These are phyloP conservation scores for Megacollybia marginata DNA, from an alignment of 768 basidiomycete genomes.

Conservation along the genomic window DNA sequence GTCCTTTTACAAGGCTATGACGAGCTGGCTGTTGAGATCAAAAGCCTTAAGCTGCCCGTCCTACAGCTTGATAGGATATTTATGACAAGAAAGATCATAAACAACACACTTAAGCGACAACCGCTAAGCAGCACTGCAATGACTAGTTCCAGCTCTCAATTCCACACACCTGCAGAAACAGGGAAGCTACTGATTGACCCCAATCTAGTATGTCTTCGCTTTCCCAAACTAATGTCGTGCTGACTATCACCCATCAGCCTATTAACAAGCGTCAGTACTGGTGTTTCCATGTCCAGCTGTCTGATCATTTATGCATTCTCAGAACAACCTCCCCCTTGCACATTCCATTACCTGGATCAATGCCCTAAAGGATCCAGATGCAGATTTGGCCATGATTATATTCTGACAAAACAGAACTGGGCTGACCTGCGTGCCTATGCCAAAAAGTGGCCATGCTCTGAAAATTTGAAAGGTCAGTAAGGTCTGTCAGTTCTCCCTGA, in stretches of 20 bases:
- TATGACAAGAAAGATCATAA: slow-evolving; percentile 28
- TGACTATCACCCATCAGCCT: background rate
- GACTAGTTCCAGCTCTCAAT: background rate
- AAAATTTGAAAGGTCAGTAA: slow-evolving; percentile 8
- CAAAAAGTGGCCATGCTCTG: slow-evolving; percentile 31
- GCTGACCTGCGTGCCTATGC: slow-evolving; percentile 28
- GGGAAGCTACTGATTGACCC: background rate
- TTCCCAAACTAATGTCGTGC: background rate
- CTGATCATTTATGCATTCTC: background rate
- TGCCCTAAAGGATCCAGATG: slow-evolving; percentile 25
- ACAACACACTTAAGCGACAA: slow-evolving; percentile 4
- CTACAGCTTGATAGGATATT: slow-evolving; percentile 33
- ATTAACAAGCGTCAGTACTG: background rate
- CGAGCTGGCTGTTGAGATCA: slow-evolving; percentile 33
- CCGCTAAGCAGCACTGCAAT: background rate
- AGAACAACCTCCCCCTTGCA: slow-evolving; percentile 34
- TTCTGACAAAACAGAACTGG: slow-evolving; percentile 25
- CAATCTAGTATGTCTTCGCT: background rate
- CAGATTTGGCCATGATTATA: slow-evolving; percentile 30
- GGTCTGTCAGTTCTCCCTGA: background rate
- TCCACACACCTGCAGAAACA: background rate
- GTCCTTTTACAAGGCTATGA: slow-evolving; percentile 39
- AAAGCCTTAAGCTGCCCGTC: slow-evolving; percentile 26
- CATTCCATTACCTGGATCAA: slow-evolving; percentile 31
- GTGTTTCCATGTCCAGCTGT: too few relatives aligned